These are phyloP conservation scores for Cruciata laevipes DNA, from an alignment of 257 asterid genomes.

Conservation along the genomic window DNA sequence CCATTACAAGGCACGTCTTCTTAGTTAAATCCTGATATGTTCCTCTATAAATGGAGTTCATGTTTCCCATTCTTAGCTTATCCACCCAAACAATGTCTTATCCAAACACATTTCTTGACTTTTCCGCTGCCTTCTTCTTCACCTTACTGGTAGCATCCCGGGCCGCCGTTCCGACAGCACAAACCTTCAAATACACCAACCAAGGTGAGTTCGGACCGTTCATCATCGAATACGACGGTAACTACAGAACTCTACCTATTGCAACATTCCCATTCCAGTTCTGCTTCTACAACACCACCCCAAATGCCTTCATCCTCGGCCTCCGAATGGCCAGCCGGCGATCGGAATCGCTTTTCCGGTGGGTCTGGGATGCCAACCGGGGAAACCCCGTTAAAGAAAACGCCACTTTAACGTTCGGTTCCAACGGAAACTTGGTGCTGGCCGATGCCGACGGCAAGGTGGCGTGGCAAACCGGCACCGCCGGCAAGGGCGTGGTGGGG, in stretches of 20 bases:
- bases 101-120: not conserved
- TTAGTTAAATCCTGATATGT: too few relatives aligned
- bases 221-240: constrained; percentile 14
- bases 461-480: constrained; percentile 25
- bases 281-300: constrained; percentile 28
- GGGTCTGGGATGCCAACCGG: constrained; percentile 36
- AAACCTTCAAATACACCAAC: constrained; percentile 24
- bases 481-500: constrained; percentile 24
- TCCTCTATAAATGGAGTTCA: not conserved
- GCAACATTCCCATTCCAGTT: constrained; percentile 19
- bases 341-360: constrained; percentile 22
- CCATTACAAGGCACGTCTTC: not conserved
- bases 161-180: constrained; percentile 22
- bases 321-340: constrained; percentile 22
- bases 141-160: constrained; percentile 5
- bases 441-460: constrained; percentile 22
- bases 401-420: constrained; percentile 23
- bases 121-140: constrained; percentile 9
- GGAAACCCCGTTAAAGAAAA: constrained; percentile 21
- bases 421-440: constrained; percentile 25
- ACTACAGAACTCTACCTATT: constrained; percentile 12
- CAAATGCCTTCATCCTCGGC: constrained; percentile 26
- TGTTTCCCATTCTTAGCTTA: not conserved
- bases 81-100: constrained; percentile 7
- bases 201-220: constrained; percentile 26